Evolutionary conservation across 2,329 filamentous ascomycete genomes (phyloP).

Genomic region (Trichoderma breve): DNA sequence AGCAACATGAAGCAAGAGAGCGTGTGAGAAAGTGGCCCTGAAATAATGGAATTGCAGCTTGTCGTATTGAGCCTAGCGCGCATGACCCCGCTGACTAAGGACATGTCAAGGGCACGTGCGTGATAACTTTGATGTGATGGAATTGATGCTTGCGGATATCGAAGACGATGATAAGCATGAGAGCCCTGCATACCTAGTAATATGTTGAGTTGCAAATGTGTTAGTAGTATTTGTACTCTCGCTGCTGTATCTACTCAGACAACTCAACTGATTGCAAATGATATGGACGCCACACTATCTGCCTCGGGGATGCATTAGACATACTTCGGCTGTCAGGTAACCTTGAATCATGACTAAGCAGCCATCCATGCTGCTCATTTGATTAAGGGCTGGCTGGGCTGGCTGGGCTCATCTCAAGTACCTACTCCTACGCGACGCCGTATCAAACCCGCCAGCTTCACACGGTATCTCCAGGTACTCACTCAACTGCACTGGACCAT

Average conservation of each 20-base stretch:
- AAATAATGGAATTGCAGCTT: background rate
- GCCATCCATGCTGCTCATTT: background rate
- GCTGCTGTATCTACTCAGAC: background rate
- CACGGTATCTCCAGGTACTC: background rate
- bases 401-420: background rate
- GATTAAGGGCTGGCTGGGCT: background rate
- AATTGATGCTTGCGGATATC: background rate
- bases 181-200: background rate
- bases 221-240: background rate
- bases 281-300: too few species aligned
- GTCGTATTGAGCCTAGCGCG: background rate
- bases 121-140: background rate
- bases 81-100: background rate
- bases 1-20: background rate
- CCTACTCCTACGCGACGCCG: background rate
- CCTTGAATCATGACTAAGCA: constrained; percentile 5
- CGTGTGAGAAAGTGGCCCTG: background rate
- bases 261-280: background rate
- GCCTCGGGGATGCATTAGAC: too few species aligned
- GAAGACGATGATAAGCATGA: background rate
- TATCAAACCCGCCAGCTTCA: background rate
- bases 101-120: background rate
- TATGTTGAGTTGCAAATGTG: background rate
- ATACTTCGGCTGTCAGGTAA: background rate
- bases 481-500: too few species aligned